phyloP scores from a whole-genome alignment of 2,329 filamentous ascomycete genomes.

The Diaporthe sp. region DNA sequence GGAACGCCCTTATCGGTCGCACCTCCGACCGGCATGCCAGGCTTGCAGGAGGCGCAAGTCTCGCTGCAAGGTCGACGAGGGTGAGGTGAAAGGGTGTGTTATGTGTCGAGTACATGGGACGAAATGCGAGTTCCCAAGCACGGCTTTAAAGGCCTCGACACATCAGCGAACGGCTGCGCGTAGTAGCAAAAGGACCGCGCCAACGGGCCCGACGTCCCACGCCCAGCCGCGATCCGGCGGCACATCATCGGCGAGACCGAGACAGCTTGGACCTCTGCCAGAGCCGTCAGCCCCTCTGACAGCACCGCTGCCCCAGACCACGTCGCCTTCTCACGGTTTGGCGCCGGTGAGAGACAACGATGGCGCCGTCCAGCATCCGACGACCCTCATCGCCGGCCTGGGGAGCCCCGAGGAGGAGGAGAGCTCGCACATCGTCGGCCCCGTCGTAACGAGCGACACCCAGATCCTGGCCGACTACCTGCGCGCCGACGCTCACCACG shows the following conservation, averaged over 20 bases:
- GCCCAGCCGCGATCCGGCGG: neutral
- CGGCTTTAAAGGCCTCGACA: neutral
- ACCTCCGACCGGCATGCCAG: slow-evolving; percentile 69
- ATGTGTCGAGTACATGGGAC: slow-evolving; percentile 69
- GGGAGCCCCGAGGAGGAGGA: slow-evolving; percentile 48
- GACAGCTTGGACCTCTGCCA: neutral
- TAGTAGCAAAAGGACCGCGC: neutral
- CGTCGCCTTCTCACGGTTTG: neutral
- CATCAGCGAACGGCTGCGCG: neutral
- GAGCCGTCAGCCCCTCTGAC: neutral
- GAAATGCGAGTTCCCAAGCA: slow-evolving; percentile 62
- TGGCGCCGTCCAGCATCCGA: slow-evolving; percentile 41
- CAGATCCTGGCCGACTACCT: slow-evolving; percentile 71
- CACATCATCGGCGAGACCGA: neutral
- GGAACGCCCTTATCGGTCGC: slow-evolving; percentile 67
- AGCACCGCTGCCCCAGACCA: neutral
- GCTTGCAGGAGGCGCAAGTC: slow-evolving; percentile 70
- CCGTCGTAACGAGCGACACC: slow-evolving; percentile 68
- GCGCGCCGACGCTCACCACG: slow-evolving; percentile 39
- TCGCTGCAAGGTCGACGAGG: slow-evolving; percentile 66
- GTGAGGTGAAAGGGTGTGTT: slow-evolving; percentile 60
- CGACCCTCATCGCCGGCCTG: slow-evolving; percentile 42
- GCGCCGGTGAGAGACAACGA: neutral
- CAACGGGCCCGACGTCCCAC: neutral
- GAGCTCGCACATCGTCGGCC: slow-evolving; percentile 65